phyloP scores from a whole-genome alignment of 2,329 filamentous ascomycete genomes.

The Aspergillus awamori region DNA sequence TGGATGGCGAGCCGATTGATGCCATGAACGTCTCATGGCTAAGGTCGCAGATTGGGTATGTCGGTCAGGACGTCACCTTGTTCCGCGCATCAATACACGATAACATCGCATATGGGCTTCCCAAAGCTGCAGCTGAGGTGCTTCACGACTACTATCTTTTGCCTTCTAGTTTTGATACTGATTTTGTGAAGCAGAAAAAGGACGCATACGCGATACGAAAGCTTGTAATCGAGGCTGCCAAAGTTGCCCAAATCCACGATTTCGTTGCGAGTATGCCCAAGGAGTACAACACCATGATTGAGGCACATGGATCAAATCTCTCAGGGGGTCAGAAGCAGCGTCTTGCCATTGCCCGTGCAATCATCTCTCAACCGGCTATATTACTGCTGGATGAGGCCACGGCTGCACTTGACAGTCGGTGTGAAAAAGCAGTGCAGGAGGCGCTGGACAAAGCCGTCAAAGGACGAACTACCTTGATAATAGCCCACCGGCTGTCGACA shows the following conservation, averaged over 20 bases:
- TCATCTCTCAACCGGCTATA: conserved; percentile 78
- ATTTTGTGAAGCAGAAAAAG: conserved; percentile 42
- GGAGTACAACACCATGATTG: conserved; percentile 83
- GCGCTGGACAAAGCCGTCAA: conserved; percentile 73
- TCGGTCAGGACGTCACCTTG: conserved; percentile 71
- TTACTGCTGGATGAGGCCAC: conserved; percentile 90
- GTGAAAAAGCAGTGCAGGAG: conserved; percentile 81
- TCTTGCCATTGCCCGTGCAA: conserved; percentile 79
- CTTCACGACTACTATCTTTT: neutral
- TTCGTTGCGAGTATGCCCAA: conserved; percentile 75
- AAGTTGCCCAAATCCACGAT: conserved; percentile 66
- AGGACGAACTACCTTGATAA: conserved; percentile 45
- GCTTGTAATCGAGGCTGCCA: conserved; percentile 17
- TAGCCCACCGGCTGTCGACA: conserved; percentile 50
- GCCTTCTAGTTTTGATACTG: neutral
- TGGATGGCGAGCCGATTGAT: conserved; percentile 43
- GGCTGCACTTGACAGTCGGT: conserved; percentile 81
- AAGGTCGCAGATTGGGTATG: conserved; percentile 20
- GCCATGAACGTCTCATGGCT: conserved; percentile 33
- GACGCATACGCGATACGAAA: conserved; percentile 42
- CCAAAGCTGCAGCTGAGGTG: conserved; percentile 24
- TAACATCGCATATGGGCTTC: conserved; percentile 66
- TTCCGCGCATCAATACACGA: conserved; percentile 81
- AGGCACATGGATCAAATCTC: conserved; percentile 77
- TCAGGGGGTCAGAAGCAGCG: conserved; percentile 92